phyloP scores from a whole-genome alignment of 371 early-diverging fungal genomes.

The Apophysomyces elegans region DNA sequence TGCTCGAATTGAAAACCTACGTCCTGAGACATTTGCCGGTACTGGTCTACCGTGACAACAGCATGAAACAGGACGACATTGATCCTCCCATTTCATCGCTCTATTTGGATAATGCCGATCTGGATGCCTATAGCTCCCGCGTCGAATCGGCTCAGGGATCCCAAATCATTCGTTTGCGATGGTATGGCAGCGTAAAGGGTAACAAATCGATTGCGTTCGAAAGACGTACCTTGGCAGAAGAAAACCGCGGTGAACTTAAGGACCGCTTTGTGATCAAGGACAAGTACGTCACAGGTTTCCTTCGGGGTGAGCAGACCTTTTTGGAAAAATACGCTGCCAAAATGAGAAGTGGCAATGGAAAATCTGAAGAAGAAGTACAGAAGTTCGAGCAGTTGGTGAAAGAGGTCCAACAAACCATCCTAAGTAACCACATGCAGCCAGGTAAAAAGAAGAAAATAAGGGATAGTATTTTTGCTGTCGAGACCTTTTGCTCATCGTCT shows the following conservation, averaged over 20 bases:
- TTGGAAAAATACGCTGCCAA: slow-evolving; percentile 79
- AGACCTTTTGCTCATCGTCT: background rate
- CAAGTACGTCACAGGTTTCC: slow-evolving; percentile 87
- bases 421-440: slow-evolving; percentile 81
- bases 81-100: slow-evolving; percentile 95
- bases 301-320: slow-evolving; percentile 77
- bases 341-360: slow-evolving; percentile 70
- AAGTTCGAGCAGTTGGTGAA: slow-evolving; percentile 74
- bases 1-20: slow-evolving; percentile 92
- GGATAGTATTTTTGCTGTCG: slow-evolving; percentile 5
- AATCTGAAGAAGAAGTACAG: slow-evolving; percentile 80
- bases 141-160: slow-evolving; percentile 93
- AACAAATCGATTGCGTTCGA: slow-evolving; percentile 87
- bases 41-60: slow-evolving; percentile 83
- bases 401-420: slow-evolving; percentile 85
- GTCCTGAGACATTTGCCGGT: slow-evolving; percentile 97
- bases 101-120: slow-evolving; percentile 93
- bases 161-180: slow-evolving; percentile 88
- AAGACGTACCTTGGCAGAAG: slow-evolving; percentile 97
- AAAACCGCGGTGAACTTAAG: slow-evolving; percentile 97
- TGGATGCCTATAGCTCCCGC: slow-evolving; percentile 92
- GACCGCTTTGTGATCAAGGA: slow-evolving; percentile 96
- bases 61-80: slow-evolving; percentile 63
- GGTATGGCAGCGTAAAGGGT: slow-evolving; percentile 85
- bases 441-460: slow-evolving; percentile 45